Conservation (phyloP, 768 basidiomycete species). For the Lyophyllum shimeji region DNA sequence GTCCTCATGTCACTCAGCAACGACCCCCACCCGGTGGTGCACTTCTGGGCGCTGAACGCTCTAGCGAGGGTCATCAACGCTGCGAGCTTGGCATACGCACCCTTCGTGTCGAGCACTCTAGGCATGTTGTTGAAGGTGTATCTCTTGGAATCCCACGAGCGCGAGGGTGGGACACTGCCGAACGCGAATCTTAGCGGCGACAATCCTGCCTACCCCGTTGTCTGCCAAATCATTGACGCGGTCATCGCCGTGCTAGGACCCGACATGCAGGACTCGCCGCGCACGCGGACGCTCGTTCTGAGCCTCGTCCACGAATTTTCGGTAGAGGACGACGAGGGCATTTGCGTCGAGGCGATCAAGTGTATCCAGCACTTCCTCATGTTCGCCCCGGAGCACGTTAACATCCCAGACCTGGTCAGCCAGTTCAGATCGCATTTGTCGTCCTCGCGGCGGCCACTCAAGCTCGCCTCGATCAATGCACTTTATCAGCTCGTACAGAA, state of each 20-base stretch:
- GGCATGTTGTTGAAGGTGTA: conserved; percentile 92
- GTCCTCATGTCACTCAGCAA: conserved; percentile 92
- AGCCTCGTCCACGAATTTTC: conserved; percentile 86
- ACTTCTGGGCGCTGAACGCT: conserved; percentile 89
- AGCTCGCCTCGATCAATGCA: conserved; percentile 93
- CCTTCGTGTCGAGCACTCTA: conserved; percentile 84
- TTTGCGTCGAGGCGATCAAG: conserved; percentile 91
- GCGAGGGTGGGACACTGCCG: conserved; percentile 81
- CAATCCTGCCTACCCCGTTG: conserved; percentile 86
- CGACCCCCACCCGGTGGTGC: conserved; percentile 95
- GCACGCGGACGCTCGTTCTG: conserved; percentile 78
- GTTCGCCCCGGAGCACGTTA: conserved; percentile 85
- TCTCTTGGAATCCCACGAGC: conserved; percentile 86
- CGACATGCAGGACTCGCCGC: conserved; percentile 86
- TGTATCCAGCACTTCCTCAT: conserved; percentile 97
- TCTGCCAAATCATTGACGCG: conserved; percentile 91
- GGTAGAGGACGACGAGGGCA: conserved; percentile 82
- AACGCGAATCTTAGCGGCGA: conserved; percentile 89
- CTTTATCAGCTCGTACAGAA: conserved; percentile 97
- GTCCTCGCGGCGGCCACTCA: conserved; percentile 80
- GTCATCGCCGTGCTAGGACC: conserved; percentile 93
- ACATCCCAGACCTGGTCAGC: conserved; percentile 77
- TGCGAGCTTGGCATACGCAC: conserved; percentile 88
- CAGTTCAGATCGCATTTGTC: conserved; percentile 78
- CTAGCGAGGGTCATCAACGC: conserved; percentile 86